These are phyloP conservation scores for Cronartium quercuum DNA, from an alignment of 1,284 basidiomycete species.

Conservation along the genomic window DNA sequence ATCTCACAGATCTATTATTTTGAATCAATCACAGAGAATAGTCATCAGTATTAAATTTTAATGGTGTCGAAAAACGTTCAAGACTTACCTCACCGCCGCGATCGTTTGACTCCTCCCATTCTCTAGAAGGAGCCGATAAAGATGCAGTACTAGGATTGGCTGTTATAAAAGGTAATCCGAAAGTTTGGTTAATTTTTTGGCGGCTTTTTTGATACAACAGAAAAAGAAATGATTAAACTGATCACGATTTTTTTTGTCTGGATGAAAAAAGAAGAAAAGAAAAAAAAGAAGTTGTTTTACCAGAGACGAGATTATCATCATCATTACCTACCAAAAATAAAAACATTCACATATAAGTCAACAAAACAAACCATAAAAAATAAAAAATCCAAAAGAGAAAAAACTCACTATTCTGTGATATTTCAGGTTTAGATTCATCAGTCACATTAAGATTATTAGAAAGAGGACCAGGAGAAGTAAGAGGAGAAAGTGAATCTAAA, in stretches of 20 bases:
- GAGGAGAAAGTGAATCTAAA: conserved; percentile 24
- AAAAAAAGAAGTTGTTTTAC: no score
- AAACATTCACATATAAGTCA: background rate
- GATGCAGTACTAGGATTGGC: background rate
- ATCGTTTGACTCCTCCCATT: conserved; percentile 10
- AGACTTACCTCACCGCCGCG: conserved; percentile 36
- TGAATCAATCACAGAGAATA: background rate
- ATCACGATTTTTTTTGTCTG: no score
- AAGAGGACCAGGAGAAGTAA: conserved; percentile 27
- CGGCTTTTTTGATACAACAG: no score
- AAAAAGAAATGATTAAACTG: no score
- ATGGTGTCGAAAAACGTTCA: background rate
- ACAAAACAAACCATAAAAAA: background rate
- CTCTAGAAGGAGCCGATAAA: background rate
- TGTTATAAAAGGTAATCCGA: background rate
- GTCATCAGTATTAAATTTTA: background rate
- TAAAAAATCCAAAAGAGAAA: background rate
- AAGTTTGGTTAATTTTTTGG: no score
- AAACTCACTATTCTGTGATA: no score
- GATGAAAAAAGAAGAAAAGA: no score
- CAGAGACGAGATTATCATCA: background rate
- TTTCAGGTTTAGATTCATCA: background rate
- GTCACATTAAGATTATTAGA: background rate
- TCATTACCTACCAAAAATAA: background rate
- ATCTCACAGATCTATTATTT: conserved; percentile 69